Conservation (phyloP, 2,329 filamentous ascomycete genomes). For the Neonectria punicea region DNA sequence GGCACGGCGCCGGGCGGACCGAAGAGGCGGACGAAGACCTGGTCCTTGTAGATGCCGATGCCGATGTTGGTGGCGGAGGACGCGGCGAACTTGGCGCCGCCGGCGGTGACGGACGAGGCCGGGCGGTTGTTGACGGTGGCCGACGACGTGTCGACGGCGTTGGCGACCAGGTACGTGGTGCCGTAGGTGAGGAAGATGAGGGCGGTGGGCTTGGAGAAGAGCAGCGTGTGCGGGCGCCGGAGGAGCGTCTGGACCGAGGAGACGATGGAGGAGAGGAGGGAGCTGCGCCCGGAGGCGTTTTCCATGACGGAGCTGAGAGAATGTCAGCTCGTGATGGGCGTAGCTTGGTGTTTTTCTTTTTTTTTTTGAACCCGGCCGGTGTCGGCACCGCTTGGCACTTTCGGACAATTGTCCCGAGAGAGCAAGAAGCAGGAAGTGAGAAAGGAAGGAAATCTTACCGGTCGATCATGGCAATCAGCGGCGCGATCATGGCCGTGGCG, state of each 20-base stretch:
- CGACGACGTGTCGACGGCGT: conserved; percentile 82
- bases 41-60: conserved; percentile 90
- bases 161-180: conserved; percentile 90
- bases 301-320: conserved; percentile 76
- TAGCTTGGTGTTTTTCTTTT: background rate
- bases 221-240: conserved; percentile 67
- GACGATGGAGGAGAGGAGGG: conserved; percentile 68
- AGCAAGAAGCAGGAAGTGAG: background rate
- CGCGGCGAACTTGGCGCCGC: conserved; percentile 82
- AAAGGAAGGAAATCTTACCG: conserved; percentile 62
- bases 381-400: conserved; percentile 7
- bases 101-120: conserved; percentile 74
- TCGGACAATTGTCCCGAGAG: conserved; percentile 16
- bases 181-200: conserved; percentile 83
- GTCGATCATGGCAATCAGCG: conserved; percentile 88
- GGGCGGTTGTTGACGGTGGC: conserved; percentile 70
- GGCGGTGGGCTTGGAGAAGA: conserved; percentile 73
- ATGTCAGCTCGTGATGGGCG: conserved; percentile 7
- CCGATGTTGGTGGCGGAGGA: conserved; percentile 86
- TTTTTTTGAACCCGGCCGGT: background rate
- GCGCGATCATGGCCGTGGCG: conserved; percentile 81
- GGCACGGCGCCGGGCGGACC: conserved; percentile 66
- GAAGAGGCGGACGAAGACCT: conserved; percentile 85
- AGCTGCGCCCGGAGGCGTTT: conserved; percentile 77
- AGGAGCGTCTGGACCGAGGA: conserved; percentile 67